A percentile compares a stretch with the other conserved stretches of the same genome.
These are phyloP conservation scores for Pouteria glomerata DNA, from an alignment of 148 eudicot species.

Conservation along the genomic window DNA sequence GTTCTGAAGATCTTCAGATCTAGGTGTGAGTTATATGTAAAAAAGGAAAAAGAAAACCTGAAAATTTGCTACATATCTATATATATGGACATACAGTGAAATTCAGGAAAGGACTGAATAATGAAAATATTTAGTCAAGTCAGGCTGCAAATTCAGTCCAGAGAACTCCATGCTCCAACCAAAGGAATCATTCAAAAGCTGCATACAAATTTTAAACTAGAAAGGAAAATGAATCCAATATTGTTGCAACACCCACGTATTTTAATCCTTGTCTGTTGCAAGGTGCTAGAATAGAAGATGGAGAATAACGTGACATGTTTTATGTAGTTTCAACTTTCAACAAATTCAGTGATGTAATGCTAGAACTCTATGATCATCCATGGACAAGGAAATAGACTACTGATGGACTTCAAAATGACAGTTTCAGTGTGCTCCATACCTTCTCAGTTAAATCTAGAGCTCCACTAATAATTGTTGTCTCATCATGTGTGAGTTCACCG, in stretches of 20 bases:
- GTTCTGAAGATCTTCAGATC: not conserved
- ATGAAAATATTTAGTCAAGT: not conserved
- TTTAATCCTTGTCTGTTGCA: not conserved
- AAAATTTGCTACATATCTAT: too few relatives aligned
- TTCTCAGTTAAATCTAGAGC: slow-evolving; percentile 75
- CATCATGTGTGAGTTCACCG: slow-evolving; percentile 92
- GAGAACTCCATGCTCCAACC: not conserved
- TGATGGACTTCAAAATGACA: not conserved
- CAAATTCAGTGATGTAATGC: too few relatives aligned
- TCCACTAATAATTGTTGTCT: slow-evolving; percentile 89
- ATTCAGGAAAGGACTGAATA: not conserved
- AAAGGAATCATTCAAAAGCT: too few relatives aligned
- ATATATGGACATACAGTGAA: not conserved
- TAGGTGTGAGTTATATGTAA: not conserved
- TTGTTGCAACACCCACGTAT: too few relatives aligned
- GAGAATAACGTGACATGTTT: too few relatives aligned
- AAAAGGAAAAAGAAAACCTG: not conserved
- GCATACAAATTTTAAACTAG: not conserved
- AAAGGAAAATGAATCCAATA: too few relatives aligned
- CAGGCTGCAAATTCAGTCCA: not conserved
- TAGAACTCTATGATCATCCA: not conserved
- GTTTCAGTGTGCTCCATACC: slow-evolving; percentile 20
- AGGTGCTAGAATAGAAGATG: not conserved
- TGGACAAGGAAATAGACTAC: not conserved
- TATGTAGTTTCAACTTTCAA: too few relatives aligned